Evolutionary conservation across 2,329 filamentous ascomycete species (phyloP), one percentile per base, ranked within the genome.

Genomic region (Colletotrichum tropicale): DNA sequence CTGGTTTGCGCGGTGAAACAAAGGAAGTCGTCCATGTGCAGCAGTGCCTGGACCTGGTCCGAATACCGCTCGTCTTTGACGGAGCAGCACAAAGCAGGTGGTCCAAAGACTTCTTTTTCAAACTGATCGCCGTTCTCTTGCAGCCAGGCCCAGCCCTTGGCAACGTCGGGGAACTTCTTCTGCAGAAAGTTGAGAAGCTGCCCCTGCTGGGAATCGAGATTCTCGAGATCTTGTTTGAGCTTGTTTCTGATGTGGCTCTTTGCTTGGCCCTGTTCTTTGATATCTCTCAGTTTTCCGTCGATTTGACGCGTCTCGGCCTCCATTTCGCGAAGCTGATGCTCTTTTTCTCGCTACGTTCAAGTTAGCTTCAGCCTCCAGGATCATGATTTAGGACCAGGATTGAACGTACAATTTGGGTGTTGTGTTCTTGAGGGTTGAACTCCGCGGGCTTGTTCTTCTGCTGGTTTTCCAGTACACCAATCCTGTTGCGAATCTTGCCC

Each of bases 141-240:
- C 67, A 98, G 89, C 96, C 96, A 99, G 56, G 93, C 88, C 92
- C 95, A 98, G 3, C 93, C 95, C 78, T 82, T 87, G 13, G 90
- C 90, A 4, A 94, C 91, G 72, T 98, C 94, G 0, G 82, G 82
- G 13, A 93, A 94, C 1, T 89, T 18, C 8, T 82, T 88, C 68
- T 87, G 88, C 70, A 99, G 89, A 78, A 93, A 91, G 65, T 86
- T 91, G 71, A 94, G 87, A 78, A 95, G 93, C 80, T 94, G 94
- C 8, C 96, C 96, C 75, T 93, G 89, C 79, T 94, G 91, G 1
- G 95, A 96, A 66, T 95, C 89, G 16, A 98, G 88, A 21, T 87
- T 89, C 28, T 87, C 83, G 26, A 95, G 83, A 18, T 92, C 89
- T 4, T 80, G 78, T 77, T 91, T 77, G 2, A 88, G 81, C 32